A percentile compares a stretch with the other conserved stretches of the same genome.
These are phyloP conservation scores for Mangifera indica DNA, from an alignment of 345 rosid species.

Conservation along the genomic window DNA sequence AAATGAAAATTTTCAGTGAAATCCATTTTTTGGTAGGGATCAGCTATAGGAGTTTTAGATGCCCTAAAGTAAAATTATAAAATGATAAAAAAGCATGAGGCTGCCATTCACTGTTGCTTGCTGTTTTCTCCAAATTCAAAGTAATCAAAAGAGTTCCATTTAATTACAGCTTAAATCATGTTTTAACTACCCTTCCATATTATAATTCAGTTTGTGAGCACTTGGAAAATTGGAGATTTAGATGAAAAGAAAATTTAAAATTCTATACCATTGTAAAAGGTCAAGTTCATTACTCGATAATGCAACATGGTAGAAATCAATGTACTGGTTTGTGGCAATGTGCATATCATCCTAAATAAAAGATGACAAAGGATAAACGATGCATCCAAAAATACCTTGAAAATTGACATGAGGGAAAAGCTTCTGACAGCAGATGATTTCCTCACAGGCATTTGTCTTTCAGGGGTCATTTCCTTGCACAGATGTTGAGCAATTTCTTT, in stretches of 20 bases:
- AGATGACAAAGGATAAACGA: neutral
- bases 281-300: neutral
- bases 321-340: neutral
- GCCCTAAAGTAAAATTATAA: neutral
- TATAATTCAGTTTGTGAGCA: neutral
- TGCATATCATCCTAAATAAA: too few species aligned
- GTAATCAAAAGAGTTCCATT: neutral
- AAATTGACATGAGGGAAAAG: slow-evolving; percentile 54
- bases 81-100: too few species aligned
- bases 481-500: slow-evolving; percentile 96
- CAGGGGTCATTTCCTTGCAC: slow-evolving; percentile 73
- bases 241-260: neutral
- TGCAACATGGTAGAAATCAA: neutral
- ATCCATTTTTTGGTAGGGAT: neutral
- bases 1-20: neutral
- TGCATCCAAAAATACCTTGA: slow-evolving; percentile 59
- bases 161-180: neutral
- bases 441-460: slow-evolving; percentile 40
- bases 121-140: neutral
- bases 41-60: neutral
- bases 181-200: neutral
- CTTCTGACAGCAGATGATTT: slow-evolving; percentile 47
- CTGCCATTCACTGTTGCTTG: neutral
- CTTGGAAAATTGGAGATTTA: too few species aligned
- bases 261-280: neutral